A percentile compares a stretch with the other conserved stretches of the same genome.
Conservation (phyloP, 495 filamentous ascomycete genomes). For the Aspergillus kassunensis region DNA sequence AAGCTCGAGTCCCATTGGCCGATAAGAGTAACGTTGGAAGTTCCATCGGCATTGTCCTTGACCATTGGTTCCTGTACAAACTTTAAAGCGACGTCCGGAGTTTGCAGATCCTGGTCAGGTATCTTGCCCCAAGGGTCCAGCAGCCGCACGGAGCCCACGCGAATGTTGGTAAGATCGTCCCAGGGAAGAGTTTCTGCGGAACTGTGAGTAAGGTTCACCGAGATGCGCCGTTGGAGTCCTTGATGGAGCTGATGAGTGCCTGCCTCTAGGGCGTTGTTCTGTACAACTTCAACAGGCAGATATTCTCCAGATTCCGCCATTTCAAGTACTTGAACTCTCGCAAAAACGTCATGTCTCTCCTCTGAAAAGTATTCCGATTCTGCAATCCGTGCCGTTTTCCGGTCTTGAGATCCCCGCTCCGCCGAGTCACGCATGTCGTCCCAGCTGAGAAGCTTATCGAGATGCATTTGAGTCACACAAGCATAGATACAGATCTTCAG, state of each 20-base stretch:
- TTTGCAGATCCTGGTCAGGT: slow-evolving; percentile 67
- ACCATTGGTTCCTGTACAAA: slow-evolving; percentile 70
- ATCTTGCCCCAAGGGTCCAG: slow-evolving; percentile 81
- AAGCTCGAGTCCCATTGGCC: slow-evolving; percentile 97
- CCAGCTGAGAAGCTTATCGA: slow-evolving; percentile 97
- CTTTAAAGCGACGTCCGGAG: slow-evolving; percentile 71
- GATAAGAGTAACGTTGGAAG: slow-evolving; percentile 75
- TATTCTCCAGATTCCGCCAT: slow-evolving; percentile 89
- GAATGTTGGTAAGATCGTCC: slow-evolving; percentile 70
- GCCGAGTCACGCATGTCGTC: slow-evolving; percentile 86
- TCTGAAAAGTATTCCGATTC: slow-evolving; percentile 90
- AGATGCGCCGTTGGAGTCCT: slow-evolving; percentile 84
- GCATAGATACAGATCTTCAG: slow-evolving; percentile 93
- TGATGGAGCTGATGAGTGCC: slow-evolving; percentile 95
- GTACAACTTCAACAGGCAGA: slow-evolving; percentile 85
- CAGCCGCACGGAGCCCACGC: slow-evolving; percentile 74
- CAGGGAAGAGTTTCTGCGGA: slow-evolving; percentile 84
- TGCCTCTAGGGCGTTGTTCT: slow-evolving; percentile 72
- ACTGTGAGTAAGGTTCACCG: slow-evolving; percentile 81
- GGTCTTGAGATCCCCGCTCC: slow-evolving; percentile 49
- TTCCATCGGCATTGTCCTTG: slow-evolving; percentile 82
- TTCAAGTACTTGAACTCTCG: slow-evolving; percentile 81
- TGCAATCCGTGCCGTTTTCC: slow-evolving; percentile 69
- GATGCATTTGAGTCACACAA: slow-evolving; percentile 84
- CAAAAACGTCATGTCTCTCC: slow-evolving; percentile 91